Evolutionary conservation across 2,329 filamentous ascomycete genomes (phyloP), one percentile per base, ranked within the genome.

Genomic region (Colletotrichum sp.): DNA sequence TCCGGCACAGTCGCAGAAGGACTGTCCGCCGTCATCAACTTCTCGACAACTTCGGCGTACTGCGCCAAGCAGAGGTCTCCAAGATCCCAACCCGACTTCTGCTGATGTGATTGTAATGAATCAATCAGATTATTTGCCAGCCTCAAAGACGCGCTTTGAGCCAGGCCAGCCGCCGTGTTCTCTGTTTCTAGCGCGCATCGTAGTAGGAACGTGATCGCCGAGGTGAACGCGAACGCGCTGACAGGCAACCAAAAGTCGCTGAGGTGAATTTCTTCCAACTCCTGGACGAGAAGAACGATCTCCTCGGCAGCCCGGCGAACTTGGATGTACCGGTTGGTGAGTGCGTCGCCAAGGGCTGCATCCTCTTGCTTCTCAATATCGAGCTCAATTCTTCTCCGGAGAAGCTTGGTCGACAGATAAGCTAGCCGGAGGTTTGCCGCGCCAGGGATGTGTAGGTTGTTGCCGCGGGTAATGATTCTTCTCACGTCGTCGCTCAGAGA

Each of bases 191-290:
- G 80, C 0, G 87, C 88, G 69, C 86, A 88, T 3, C 89, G 84
- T 12, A 91, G 80, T 36, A 90, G 79, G 36, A 90, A 90, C 32
- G 87, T 89, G 21, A 88, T 86, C 0, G 89, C 88, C 1, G 87
- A 86, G 0, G 88, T 85, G 28, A 89, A 85, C 1, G 86, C 83
- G 71, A 89, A 90, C 0, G 88, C 86, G 52, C 84, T 85, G 10
- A 87, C 84, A 0, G 89, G 85, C 8, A 90, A 81, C 88, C 89
- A 91, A 69, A 90, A 90, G 66, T 87, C 89, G 3, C 82, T 80
- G 0, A 90, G 81, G 16, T 89, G 87, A 2, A 81, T 71, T 6
- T 84, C 82, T 15, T 84, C 81, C 1, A 91, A 81, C 66, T 89
- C 88, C 60, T 88, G 87, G 0, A 87, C 83, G 4, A 90, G 80